Evolutionary conservation across 2,329 filamentous ascomycete species (phyloP).

Genomic region (Aspergillus sp.): DNA sequence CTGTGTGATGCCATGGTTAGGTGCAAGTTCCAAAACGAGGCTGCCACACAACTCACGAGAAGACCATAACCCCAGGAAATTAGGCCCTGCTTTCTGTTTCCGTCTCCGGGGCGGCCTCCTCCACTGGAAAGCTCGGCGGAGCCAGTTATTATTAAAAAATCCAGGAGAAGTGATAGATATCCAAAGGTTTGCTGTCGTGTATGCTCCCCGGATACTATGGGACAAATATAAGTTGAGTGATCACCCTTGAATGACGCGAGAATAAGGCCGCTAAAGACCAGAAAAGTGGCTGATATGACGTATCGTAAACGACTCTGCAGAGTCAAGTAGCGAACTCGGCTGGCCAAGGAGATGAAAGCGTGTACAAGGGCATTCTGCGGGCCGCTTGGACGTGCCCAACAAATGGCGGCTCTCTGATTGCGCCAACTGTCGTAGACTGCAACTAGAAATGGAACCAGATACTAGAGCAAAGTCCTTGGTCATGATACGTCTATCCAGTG

Average conservation of each 20-base stretch:
- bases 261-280: conserved; percentile 46
- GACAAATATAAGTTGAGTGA: conserved; percentile 56
- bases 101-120: conserved; percentile 26
- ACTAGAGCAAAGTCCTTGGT: conserved; percentile 28
- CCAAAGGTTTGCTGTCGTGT: conserved; percentile 44
- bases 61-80: conserved; percentile 36
- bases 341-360: conserved; percentile 31
- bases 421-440: conserved; percentile 48
- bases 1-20: conserved; percentile 24
- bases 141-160: conserved; percentile 47
- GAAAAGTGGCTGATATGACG: conserved; percentile 42
- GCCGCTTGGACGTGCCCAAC: conserved; percentile 23
- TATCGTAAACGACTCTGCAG: conserved; percentile 43
- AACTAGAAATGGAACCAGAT: conserved; percentile 46
- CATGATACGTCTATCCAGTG: neutral
- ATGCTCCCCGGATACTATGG: conserved; percentile 41
- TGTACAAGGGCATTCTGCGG: conserved; percentile 24
- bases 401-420: conserved; percentile 32
- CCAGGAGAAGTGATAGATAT: conserved; percentile 44
- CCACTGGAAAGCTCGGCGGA: conserved; percentile 34
- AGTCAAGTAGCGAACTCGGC: conserved; percentile 35
- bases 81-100: conserved; percentile 30
- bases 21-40: no score
- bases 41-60: conserved; percentile 31
- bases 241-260: conserved; percentile 41